A percentile compares a stretch with the other conserved stretches of the same genome.
Conservation (phyloP, 106 monocot species). For the Apostasia shenzhenica region DNA sequence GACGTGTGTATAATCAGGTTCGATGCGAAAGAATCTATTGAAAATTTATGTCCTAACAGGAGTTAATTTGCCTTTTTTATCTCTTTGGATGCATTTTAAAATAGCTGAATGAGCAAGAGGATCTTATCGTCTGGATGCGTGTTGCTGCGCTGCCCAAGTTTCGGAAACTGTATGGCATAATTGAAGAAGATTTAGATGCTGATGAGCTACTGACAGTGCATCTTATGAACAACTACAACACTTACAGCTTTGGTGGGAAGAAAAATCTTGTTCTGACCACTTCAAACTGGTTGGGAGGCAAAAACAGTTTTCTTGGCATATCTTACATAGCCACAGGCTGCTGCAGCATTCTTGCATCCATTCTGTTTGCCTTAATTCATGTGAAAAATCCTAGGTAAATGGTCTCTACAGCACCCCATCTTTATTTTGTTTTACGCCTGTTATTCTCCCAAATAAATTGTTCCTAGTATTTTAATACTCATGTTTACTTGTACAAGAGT, state of each 20-base stretch:
- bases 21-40: no score
- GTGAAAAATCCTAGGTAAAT: constrained; percentile 80
- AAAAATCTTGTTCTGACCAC: constrained; percentile 83
- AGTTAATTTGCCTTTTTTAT: neutral
- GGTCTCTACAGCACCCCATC: neutral
- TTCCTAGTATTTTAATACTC: neutral
- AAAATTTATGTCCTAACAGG: no score
- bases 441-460: neutral
- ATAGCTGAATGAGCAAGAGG: constrained; percentile 86
- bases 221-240: constrained; percentile 79
- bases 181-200: constrained; percentile 61
- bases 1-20: no score
- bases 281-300: constrained; percentile 69
- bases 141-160: constrained; percentile 86
- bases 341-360: constrained; percentile 38
- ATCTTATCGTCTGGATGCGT: constrained; percentile 93
- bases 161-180: constrained; percentile 78
- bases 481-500: neutral
- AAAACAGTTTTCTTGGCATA: constrained; percentile 79
- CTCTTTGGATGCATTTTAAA: neutral
- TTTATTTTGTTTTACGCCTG: neutral
- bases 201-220: constrained; percentile 39
- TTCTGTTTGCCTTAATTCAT: constrained; percentile 72
- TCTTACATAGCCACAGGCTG: constrained; percentile 61
- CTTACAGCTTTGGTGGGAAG: constrained; percentile 80